Evolutionary conservation across 1,139 yeast genomes (phyloP), one percentile per base, ranked within the genome.

Genomic region (Pneumocystis wakefieldiae): DNA sequence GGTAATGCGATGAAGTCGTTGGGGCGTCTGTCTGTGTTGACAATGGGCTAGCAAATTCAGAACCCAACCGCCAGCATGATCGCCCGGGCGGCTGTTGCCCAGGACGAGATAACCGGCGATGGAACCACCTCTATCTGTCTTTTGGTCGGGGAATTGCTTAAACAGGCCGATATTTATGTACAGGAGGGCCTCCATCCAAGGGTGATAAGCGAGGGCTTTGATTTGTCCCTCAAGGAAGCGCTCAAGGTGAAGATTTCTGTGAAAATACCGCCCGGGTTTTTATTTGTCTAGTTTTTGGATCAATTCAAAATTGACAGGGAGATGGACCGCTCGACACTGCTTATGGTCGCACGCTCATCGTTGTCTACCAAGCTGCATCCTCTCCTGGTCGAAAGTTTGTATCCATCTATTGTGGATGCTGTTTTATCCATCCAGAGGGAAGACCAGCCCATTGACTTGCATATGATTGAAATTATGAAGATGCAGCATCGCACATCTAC

Each of bases 31-130:
- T 19, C 7, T 2, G 24, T 15, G 36, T 28, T 15, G 8, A 15
- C 10, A 58, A 36, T 32, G 19, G 14, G 36, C 28, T 38, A 65
- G 68, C 99, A 94, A 76, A 94, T 92, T 74, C 97, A 92, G 75
- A 92, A 92, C 69, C 99, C 99, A n/a, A 94, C 99, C 2, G 99
- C 99, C 0, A 95, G 92, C 48, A 87, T 94, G 95, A 92, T 92
- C 78, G 80, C 71, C 59, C 64, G 60, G 57, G 98, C 97, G 12
- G 99, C 99, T 63, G 85, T 96, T 61, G 97, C 98, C 0, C 99
- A 92, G 76, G 99, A 92, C 75, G 98, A 92, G 74, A 90, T 94
- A 73, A 88, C 98, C 15, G 99, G 99, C 62, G 99, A 92, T 74
- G 99, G 99, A 68, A 94, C 99, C 65, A 92, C 98, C n/a, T 87